Base-by-base conservation (phyloP, 345 rosid species). In the Lepidium didymum region DNA sequence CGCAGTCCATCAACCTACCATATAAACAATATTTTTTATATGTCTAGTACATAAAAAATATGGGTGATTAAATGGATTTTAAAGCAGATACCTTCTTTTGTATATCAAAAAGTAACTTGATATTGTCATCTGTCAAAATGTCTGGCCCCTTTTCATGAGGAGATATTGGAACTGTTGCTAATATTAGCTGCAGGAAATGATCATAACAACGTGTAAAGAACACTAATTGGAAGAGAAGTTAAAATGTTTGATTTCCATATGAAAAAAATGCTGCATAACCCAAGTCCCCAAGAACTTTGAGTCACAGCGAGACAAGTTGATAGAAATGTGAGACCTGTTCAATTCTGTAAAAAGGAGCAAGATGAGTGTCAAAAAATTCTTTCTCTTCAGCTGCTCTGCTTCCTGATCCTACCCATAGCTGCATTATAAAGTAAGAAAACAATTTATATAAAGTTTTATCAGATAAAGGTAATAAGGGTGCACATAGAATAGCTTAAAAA, bases 371-470 rank as follows among this genome's bases (percentile, higher is more conserved):
- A 73, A 94, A 94, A 80, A 86, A 94, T 23, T 45, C 81, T 73
- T 94, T 94, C 84, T 94, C 95, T 78, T 81, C 88, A 10, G 96
- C 95, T 78, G 88, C 97, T 83, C 73, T 88, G 75, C 99, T 94
- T 67, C 99, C 92, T 61, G 91, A 85, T 44, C 96, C 97, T 57
- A 94, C 99, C 99, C 99, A 94, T 61, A 94, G 85, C 99, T 94
- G 86, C 77, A 83, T 47, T 25, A 67, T 44, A 65, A 56, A 38
- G 36, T 68, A 68, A 36, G 1, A 36, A 0, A 25, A 59, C 56
- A 42, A 3, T 7, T 29, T 52, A 23, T 45, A 47, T 45, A 44
- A 51, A 10, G 7, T 15, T 19, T 27, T 12, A 54, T 27, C 8
- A 0, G 3, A 10, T n/a, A 67, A 19, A 35, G 1, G 3, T 43